A percentile compares a stretch with the other conserved stretches of the same genome.
Evolutionary conservation across 2,329 filamentous ascomycete genomes (phyloP).

Genomic region (Aspergillus jensenii): DNA sequence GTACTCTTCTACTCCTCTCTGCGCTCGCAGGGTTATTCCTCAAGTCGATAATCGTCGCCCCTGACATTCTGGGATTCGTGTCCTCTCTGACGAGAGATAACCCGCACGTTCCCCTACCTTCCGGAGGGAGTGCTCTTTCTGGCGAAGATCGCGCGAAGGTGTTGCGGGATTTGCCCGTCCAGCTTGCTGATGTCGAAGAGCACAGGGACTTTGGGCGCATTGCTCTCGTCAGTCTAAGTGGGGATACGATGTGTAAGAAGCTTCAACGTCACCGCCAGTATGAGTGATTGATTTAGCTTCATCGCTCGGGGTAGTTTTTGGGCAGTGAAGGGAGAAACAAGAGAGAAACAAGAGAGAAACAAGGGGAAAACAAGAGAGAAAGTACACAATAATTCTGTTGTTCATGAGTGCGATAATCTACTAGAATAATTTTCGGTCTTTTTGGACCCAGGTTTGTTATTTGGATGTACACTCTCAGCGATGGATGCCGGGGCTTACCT

Average conservation of each 20-base stretch:
- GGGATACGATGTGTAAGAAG: neutral
- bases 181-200: neutral
- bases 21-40: neutral
- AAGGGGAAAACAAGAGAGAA: too few relatives aligned
- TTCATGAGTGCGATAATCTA: too few relatives aligned
- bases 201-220: neutral
- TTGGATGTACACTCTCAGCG: too few relatives aligned
- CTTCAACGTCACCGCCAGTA: neutral
- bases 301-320: too few relatives aligned
- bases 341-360: too few relatives aligned
- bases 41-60: neutral
- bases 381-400: too few relatives aligned
- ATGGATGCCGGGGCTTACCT: too few relatives aligned
- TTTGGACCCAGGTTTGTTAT: too few relatives aligned
- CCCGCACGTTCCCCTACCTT: neutral
- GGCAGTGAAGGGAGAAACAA: too few relatives aligned
- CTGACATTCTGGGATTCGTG: constrained; percentile 7
- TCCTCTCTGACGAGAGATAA: constrained; percentile 2
- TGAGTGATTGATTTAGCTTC: neutral
- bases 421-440: too few relatives aligned
- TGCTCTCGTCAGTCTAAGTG: neutral
- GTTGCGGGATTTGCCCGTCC: neutral
- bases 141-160: neutral
- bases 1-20: neutral
- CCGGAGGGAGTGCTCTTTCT: neutral